Conservation (phyloP, 257 asterid species). For the Paraleonurus japonicus region DNA sequence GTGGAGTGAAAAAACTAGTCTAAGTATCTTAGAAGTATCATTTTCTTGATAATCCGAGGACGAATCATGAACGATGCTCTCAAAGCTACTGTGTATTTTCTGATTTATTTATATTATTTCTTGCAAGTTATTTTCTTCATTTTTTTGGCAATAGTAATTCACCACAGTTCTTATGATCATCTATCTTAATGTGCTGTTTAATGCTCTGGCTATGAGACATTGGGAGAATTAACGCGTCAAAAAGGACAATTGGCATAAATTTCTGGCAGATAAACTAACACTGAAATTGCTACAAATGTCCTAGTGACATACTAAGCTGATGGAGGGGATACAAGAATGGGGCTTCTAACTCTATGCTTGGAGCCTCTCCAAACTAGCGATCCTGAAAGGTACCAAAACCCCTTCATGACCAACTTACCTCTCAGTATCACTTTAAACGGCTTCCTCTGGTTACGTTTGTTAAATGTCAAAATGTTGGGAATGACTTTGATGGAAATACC, state of each 20-base stretch:
- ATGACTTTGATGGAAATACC: constrained; percentile 42
- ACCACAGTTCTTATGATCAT: neutral
- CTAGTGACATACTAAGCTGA: neutral
- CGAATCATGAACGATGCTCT: neutral
- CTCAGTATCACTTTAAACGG: constrained; percentile 54
- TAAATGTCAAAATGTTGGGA: constrained; percentile 47
- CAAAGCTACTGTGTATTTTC: neutral
- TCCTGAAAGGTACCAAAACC: constrained; percentile 34
- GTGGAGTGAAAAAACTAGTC: no score
- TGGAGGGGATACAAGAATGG: constrained; percentile 47
- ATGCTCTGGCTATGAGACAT: neutral
- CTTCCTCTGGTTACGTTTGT: constrained; percentile 32
- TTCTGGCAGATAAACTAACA: no score
- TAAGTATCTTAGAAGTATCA: no score
- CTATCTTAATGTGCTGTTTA: neutral
- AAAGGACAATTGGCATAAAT: neutral
- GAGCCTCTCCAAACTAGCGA: constrained; percentile 31
- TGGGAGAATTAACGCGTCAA: neutral
- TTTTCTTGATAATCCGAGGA: neutral
- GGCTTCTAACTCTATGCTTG: constrained; percentile 52
- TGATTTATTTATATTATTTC: neutral
- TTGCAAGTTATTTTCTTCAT: neutral
- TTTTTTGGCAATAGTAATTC: neutral
- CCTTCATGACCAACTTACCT: constrained; percentile 30
- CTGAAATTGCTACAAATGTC: neutral